phyloP scores from a whole-genome alignment of 169 alveolate species.

The Eimeria sp. region DNA sequence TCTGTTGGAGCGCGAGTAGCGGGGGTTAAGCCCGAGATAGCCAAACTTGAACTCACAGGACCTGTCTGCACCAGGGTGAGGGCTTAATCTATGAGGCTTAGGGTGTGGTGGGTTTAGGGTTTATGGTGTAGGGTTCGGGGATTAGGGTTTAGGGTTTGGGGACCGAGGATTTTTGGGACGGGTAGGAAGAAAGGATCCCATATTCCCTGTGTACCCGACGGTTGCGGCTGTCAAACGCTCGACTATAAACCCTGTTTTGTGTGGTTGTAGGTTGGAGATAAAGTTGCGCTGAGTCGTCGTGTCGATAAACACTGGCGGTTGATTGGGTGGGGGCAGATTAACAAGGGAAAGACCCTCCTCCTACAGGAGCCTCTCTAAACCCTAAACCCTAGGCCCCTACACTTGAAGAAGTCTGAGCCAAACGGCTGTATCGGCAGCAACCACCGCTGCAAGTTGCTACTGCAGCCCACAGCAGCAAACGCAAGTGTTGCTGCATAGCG shows the following conservation, averaged over 20 bases:
- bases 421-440: not conserved
- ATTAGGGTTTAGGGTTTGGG: no score
- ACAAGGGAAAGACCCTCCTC: conserved; percentile 81
- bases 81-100: not conserved
- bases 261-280: conserved; percentile 94
- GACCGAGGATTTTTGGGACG: no score
- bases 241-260: conserved; percentile 10
- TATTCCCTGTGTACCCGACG: not conserved
- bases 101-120: not conserved
- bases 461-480: not conserved
- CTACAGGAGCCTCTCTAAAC: conserved; percentile 69
- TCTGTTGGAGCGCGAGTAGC: conserved; percentile 98
- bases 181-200: no score
- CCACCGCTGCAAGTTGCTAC: not conserved
- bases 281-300: conserved; percentile 98
- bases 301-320: conserved; percentile 98
- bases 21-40: conserved; percentile 94
- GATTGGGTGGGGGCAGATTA: conserved; percentile 85
- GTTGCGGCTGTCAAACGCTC: not conserved
- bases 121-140: not conserved
- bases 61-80: conserved; percentile 95
- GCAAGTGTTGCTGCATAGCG: not conserved
- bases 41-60: conserved; percentile 94
- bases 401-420: not conserved
- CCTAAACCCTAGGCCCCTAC: not conserved